Evolutionary conservation across 805 yeast genomes (phyloP), one percentile per base, ranked within the genome.

Genomic region (Spathaspora arborariae): DNA sequence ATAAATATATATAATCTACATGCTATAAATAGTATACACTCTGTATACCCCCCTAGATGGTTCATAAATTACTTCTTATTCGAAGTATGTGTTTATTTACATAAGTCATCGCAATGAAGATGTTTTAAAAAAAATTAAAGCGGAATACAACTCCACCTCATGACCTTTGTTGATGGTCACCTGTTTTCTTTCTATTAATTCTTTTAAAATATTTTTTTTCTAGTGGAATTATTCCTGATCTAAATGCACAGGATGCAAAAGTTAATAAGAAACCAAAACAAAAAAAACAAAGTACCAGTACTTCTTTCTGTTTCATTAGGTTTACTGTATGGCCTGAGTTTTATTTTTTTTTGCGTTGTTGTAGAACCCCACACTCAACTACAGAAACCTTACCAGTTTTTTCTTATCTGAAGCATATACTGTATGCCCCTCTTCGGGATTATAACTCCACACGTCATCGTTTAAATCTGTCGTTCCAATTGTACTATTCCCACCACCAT

Each of bases 351-450:
- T n/a, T n/a, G n/a, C n/a, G n/a, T n/a, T n/a, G n/a, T n/a, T n/a
- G n/a, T n/a, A n/a, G n/a, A n/a, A n/a, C n/a, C 24, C 5, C 24
- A 27, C n/a, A 7, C 33, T 13, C 20, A 15, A 11, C 18, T 9
- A 41, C 26, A 27, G 27, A 37, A 43, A 43, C 26, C 45, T 36
- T 16, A 43, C 46, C 24, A 21, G 36, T 20, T 43, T 43, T 10
- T 24, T 24, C 39, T 13, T 22, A 21, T 42, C 34, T 6, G 33
- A 30, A 11, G 21, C 39, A 4, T 13, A 26, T 7, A 42, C n/a
- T 3, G 46, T 24, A 36, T 46, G 49, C 15, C 49, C 49, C 16
- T 44, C 43, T 21, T 46, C 49, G 5, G 46, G 49, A 22, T 46
- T 43, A 24, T 46, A 46, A 24, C 46, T 46, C 44, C 44, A 42